Base-by-base conservation (phyloP, 805 yeast genomes). In the Metschnikowia lochheadii region DNA sequence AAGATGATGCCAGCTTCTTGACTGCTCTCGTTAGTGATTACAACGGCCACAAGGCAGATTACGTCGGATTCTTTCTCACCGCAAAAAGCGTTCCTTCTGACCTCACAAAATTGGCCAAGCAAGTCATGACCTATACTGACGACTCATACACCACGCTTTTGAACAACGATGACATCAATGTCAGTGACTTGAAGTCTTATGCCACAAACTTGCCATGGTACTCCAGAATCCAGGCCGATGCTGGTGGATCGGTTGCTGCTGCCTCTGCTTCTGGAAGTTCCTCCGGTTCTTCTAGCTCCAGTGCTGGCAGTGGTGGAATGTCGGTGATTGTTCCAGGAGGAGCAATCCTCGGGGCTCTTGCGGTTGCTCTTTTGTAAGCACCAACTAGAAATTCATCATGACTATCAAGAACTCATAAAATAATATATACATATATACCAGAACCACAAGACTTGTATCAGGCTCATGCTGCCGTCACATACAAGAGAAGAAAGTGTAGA, bases 101-200 rank as follows among this genome's bases (percentile, higher is more conserved):
- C 13, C 61, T 74, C 42, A 57, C 74, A 8, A 45, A 60, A 14
- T 59, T 72, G 48, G 73, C 72, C 40, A 40, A 55, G 40, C 55
- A 57, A 31, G 69, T 66, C 34, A 58, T 56, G n/a, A 74, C 77
- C 41, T 75, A 73, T 61, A 74, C 73, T 10, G 77, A 75, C 58
- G 68, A 72, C 46, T 63, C 75, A n/a, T 75, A 72, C 62, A 75
- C 78, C 41, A 73, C 78, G 34, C 62, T 75, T 54, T 67, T 49
- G 49, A 36, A 50, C 36, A 46, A 45, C 26, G 11, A 33, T n/a
- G 56, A 63, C 40, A 53, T 66, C 45, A 32, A 58, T 35, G 40
- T 67, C 6, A 54, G 59, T 5, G 45, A 66, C 17, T 59, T 72
- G 50, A 63, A 59, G 52, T 46, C 56, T 2, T 71, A 58, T 57